Evolutionary conservation across 2,329 filamentous ascomycete genomes (phyloP).

Genomic region (Blumeria hordei): DNA sequence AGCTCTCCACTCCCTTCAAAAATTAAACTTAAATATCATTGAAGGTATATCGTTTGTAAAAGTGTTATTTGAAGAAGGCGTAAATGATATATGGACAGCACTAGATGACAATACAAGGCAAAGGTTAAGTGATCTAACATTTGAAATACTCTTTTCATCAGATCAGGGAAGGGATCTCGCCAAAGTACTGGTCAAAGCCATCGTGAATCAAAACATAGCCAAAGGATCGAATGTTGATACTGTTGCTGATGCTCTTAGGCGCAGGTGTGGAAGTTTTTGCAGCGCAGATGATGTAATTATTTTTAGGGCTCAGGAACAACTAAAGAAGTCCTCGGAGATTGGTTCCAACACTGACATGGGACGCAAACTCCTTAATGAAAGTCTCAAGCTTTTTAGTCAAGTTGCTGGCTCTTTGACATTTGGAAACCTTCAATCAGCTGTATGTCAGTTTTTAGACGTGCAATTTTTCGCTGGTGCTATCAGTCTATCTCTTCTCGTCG

Average conservation of each 20-base stretch:
- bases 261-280: slow-evolving; percentile 90
- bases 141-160: slow-evolving; percentile 66
- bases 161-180: slow-evolving; percentile 64
- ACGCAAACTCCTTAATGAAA: slow-evolving; percentile 65
- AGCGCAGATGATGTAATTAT: slow-evolving; percentile 92
- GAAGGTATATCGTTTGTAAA: slow-evolving; percentile 93
- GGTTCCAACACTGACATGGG: slow-evolving; percentile 51
- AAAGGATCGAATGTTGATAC: slow-evolving; percentile 95
- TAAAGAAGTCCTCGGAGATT: slow-evolving; percentile 70
- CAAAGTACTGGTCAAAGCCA: slow-evolving; percentile 86
- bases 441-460: slow-evolving; percentile 55
- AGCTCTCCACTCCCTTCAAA: slow-evolving; percentile 64
- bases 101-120: slow-evolving; percentile 47
- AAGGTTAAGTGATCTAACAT: slow-evolving; percentile 55
- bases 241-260: slow-evolving; percentile 76
- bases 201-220: slow-evolving; percentile 92
- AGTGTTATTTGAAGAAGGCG: slow-evolving; percentile 80
- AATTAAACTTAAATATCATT: slow-evolving; percentile 70
- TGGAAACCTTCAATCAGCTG: slow-evolving; percentile 55
- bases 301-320: slow-evolving; percentile 90
- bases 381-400: slow-evolving; percentile 64
- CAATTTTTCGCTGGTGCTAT: slow-evolving; percentile 90
- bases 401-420: slow-evolving; percentile 65
- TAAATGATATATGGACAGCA: slow-evolving; percentile 63
- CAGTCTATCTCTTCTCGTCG: slow-evolving; percentile 62